phyloP scores from a whole-genome alignment of 2,329 filamentous ascomycete genomes.

The Harringtonia aguacate region DNA sequence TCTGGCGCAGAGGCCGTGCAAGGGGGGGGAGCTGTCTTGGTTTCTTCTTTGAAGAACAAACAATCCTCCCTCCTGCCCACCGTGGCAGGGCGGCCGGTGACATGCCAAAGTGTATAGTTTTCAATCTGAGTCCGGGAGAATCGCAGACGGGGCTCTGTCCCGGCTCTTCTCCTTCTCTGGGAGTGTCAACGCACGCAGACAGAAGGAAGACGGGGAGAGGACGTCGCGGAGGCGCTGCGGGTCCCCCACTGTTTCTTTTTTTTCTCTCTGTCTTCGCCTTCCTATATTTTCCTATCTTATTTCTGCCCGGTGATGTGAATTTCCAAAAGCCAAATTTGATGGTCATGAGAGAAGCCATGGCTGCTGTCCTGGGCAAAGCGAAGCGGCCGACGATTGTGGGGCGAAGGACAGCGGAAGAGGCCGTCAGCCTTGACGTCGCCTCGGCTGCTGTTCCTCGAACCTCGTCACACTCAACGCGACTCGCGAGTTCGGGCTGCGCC shows the following conservation, averaged over 20 bases:
- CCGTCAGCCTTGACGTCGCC: background rate
- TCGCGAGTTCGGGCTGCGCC: background rate
- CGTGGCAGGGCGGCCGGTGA: slow-evolving; percentile 13
- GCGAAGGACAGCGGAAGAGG: background rate
- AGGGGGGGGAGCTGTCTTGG: background rate
- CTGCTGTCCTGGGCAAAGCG: background rate
- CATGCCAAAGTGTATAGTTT: slow-evolving; percentile 21
- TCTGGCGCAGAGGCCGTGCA: background rate
- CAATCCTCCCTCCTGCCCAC: background rate
- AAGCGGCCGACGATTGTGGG: slow-evolving; percentile 2
- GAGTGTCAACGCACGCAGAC: background rate
- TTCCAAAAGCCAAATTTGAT: slow-evolving; percentile 13
- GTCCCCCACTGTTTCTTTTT: background rate
- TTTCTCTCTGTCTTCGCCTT: background rate
- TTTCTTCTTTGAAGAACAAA: background rate
- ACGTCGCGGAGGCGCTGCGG: background rate
- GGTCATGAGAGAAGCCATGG: background rate
- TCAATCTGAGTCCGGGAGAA: slow-evolving; percentile 25
- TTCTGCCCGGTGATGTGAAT: slow-evolving; percentile 9
- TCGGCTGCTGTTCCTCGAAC: background rate
- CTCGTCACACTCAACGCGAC: background rate
- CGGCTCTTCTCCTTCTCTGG: slow-evolving; percentile 9
- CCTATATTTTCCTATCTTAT: background rate
- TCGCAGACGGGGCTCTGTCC: slow-evolving; percentile 6
- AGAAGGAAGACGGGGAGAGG: background rate